Conservation (phyloP, 306 rosid genomes). For the Fagus sylvatica region DNA sequence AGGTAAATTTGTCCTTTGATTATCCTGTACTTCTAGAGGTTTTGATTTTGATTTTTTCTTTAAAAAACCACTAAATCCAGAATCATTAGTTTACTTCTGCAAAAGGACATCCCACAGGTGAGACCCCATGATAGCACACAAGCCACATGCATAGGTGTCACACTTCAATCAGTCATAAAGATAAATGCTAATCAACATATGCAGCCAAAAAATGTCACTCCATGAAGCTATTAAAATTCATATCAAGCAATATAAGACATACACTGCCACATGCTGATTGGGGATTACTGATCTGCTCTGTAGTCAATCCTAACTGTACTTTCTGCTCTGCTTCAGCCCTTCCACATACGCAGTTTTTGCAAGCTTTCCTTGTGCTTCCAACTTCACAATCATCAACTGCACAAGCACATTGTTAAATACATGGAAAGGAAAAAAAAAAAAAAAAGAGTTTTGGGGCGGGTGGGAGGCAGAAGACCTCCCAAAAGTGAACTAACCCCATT, state of each 20-base stretch:
- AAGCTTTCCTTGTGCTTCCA: slow-evolving; percentile 89
- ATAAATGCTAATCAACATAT: not conserved
- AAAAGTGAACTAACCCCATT: not conserved
- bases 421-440: slow-evolving; percentile 5
- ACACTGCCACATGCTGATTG: slow-evolving; percentile 95
- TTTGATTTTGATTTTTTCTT: not conserved
- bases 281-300: slow-evolving; percentile 75
- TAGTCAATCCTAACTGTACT: slow-evolving; percentile 65
- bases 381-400: slow-evolving; percentile 80
- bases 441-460: no score
- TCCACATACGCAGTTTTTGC: slow-evolving; percentile 91
- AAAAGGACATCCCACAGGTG: not conserved
- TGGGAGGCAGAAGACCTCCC: not conserved
- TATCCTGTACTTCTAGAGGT: not conserved
- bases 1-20: not conserved
- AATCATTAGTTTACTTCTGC: not conserved
- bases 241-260: slow-evolving; percentile 27
- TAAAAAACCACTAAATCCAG: not conserved
- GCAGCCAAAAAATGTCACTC: not conserved
- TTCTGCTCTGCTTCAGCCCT: slow-evolving; percentile 89
- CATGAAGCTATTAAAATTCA: not conserved
- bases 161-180: not conserved
- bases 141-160: not conserved
- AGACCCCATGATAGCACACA: not conserved
- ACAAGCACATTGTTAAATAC: slow-evolving; percentile 19